These are phyloP conservation scores for Candida adriatica DNA, from an alignment of 805 yeast species.

Conservation along the genomic window DNA sequence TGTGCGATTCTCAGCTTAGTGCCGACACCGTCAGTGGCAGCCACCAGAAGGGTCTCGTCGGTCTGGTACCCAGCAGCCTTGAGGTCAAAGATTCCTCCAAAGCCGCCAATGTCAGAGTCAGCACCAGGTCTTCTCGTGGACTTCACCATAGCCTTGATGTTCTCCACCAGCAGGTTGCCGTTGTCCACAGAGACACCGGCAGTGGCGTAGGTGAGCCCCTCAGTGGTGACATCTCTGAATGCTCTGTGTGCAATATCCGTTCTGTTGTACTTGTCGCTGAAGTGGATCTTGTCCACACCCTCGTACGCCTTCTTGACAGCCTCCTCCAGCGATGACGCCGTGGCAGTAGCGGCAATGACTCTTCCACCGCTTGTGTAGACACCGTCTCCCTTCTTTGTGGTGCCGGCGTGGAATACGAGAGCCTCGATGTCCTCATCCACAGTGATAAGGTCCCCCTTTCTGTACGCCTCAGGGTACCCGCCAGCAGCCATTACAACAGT, in stretches of 20 bases:
- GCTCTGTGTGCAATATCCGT: slow-evolving; percentile 96
- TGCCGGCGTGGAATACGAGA: slow-evolving; percentile 93
- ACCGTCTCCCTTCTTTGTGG: slow-evolving; percentile 45
- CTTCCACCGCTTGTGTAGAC: slow-evolving; percentile 91
- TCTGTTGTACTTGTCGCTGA: slow-evolving; percentile 75
- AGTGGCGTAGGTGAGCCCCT: slow-evolving; percentile 76
- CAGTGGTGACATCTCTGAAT: slow-evolving; percentile 47
- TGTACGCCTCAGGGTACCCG: slow-evolving; percentile 88
- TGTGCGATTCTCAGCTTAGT: slow-evolving; percentile 95
- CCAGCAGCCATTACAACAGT: slow-evolving; percentile 96
- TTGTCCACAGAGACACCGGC: slow-evolving; percentile 98
- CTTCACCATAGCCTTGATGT: slow-evolving; percentile 83
- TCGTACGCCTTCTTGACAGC: slow-evolving; percentile 83
- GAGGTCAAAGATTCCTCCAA: slow-evolving; percentile 94
- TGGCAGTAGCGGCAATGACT: slow-evolving; percentile 91
- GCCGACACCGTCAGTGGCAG: slow-evolving; percentile 99
- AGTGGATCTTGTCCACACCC: slow-evolving; percentile 73
- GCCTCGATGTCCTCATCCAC: slow-evolving; percentile 46
- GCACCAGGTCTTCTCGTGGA: slow-evolving; percentile 95
- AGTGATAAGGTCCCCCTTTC: slow-evolving; percentile 79
- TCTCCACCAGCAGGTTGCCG: slow-evolving; percentile 85
- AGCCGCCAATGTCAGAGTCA: slow-evolving; percentile 97
- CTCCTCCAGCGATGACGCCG: slow-evolving; percentile 62
- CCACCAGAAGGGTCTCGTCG: slow-evolving; percentile 76
- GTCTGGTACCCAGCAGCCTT: slow-evolving; percentile 71